Conservation (phyloP, 148 eudicot species). For the Talinum fruticosum region DNA sequence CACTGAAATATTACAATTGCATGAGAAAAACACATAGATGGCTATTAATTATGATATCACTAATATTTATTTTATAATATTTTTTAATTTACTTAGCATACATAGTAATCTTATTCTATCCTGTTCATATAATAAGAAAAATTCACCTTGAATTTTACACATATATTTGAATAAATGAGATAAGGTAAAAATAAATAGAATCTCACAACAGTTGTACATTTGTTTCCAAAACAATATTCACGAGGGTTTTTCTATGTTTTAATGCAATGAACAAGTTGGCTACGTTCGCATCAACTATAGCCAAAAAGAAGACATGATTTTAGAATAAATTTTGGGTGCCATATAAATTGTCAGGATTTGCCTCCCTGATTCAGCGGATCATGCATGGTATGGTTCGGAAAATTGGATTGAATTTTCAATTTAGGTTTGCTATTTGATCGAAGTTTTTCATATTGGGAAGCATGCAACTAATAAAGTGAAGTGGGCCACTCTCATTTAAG, state of each 20-base stretch:
- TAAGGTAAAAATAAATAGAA: too few relatives aligned
- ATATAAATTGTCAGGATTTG: background rate
- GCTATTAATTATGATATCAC: too few relatives aligned
- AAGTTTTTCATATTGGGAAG: background rate
- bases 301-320: background rate
- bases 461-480: background rate
- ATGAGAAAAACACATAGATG: too few relatives aligned
- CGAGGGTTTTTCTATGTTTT: background rate
- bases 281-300: background rate
- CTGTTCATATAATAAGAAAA: too few relatives aligned
- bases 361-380: background rate
- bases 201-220: background rate
- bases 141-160: too few relatives aligned
- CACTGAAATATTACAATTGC: too few relatives aligned
- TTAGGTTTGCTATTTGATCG: too few relatives aligned
- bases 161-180: too few relatives aligned
- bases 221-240: background rate
- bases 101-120: too few relatives aligned
- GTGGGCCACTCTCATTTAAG: background rate
- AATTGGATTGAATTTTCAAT: background rate
- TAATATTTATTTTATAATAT: too few relatives aligned
- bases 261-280: background rate
- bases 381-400: background rate
- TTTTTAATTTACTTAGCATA: too few relatives aligned
- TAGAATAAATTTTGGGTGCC: background rate